These are phyloP conservation scores for Coffea canephora DNA, from an alignment of 257 asterid genomes.

Conservation along the genomic window DNA sequence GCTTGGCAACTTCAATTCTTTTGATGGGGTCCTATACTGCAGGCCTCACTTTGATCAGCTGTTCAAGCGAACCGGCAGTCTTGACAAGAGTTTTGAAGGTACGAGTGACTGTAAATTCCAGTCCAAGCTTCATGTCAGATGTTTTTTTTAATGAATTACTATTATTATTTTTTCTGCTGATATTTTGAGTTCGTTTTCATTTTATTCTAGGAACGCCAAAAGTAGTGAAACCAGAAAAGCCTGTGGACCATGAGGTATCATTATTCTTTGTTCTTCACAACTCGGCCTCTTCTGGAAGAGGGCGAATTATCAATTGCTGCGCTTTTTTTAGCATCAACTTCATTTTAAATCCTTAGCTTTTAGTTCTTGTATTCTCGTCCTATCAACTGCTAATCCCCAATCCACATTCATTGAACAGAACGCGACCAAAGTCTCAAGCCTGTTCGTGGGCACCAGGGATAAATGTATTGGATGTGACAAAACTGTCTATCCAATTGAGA, in stretches of 20 bases:
- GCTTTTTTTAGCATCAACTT: background rate
- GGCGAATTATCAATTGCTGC: background rate
- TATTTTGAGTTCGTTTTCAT: background rate
- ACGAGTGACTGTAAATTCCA: background rate
- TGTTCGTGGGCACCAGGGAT: slow-evolving; percentile 66
- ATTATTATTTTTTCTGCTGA: background rate
- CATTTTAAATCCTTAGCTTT: background rate
- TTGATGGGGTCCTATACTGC: slow-evolving; percentile 80
- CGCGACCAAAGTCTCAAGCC: slow-evolving; percentile 54
- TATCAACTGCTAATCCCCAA: background rate
- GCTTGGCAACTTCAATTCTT: slow-evolving; percentile 73
- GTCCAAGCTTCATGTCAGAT: background rate
- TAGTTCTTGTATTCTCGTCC: background rate
- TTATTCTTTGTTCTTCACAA: slow-evolving; percentile 13
- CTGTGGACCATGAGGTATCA: slow-evolving; percentile 59
- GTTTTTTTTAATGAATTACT: background rate
- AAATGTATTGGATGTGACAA: slow-evolving; percentile 61
- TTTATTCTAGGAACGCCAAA: slow-evolving; percentile 53
- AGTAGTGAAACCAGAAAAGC: slow-evolving; percentile 50
- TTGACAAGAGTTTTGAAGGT: slow-evolving; percentile 74
- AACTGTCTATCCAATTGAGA: slow-evolving; percentile 74
- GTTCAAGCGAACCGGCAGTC: slow-evolving; percentile 82
- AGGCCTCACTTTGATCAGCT: slow-evolving; percentile 71
- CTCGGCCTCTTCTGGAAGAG: background rate
- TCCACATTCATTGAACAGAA: slow-evolving; percentile 29